Evolutionary conservation across 2,329 filamentous ascomycete genomes (phyloP).

Genomic region (Thielaviopsis musarum): DNA sequence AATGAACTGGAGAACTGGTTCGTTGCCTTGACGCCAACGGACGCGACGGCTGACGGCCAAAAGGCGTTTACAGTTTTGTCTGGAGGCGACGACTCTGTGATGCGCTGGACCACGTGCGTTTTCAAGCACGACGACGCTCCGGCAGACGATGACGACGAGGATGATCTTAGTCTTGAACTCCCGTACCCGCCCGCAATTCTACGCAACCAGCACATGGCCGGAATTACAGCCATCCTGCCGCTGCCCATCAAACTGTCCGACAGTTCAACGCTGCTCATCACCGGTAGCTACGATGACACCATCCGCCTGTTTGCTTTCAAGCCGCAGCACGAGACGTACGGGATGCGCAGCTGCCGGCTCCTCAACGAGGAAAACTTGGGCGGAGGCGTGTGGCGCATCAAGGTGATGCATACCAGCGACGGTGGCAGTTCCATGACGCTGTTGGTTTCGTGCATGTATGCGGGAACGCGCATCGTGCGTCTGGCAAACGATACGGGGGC

Average conservation of each 20-base stretch:
- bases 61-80: conserved; percentile 35
- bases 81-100: conserved; percentile 59
- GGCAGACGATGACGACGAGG: conserved; percentile 12
- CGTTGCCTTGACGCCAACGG: conserved; percentile 36
- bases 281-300: conserved; percentile 82
- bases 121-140: neutral
- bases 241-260: conserved; percentile 29
- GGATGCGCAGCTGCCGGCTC: conserved; percentile 28
- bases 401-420: conserved; percentile 29
- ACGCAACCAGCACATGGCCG: conserved; percentile 51
- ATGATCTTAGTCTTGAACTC: conserved; percentile 9
- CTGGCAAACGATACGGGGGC: conserved; percentile 20
- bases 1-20: conserved; percentile 60
- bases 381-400: conserved; percentile 74
- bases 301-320: conserved; percentile 48
- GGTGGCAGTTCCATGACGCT: conserved; percentile 25
- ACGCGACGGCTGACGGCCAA: conserved; percentile 9
- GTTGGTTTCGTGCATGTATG: conserved; percentile 91
- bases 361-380: conserved; percentile 53
- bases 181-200: conserved; percentile 18
- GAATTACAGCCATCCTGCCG: conserved; percentile 75
- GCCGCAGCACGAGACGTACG: conserved; percentile 24
- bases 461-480: conserved; percentile 52
- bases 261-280: conserved; percentile 46
- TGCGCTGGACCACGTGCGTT: conserved; percentile 29